Evolutionary conservation across 345 rosid species (phyloP), one percentile per base, ranked within the genome.

Genomic region (Rhizophora apiculata): DNA sequence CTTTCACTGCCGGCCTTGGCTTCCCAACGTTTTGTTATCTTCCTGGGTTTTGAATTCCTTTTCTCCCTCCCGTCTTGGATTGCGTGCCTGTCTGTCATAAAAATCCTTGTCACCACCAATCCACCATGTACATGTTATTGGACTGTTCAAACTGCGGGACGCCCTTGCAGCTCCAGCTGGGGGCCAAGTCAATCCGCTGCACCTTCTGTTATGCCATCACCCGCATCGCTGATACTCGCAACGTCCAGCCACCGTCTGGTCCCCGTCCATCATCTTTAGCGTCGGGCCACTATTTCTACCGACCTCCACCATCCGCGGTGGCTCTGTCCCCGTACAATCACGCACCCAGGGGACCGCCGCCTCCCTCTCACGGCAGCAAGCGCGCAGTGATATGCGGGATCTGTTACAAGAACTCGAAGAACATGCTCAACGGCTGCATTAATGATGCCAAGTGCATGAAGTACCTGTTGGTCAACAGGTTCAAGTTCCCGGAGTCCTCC

Each of bases 361-460:
- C 92, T 0, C 39, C 84, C 0, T 73, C 78, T 16, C 84, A 82
- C 22, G 92, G 97, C 39, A 39, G 71, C 60, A 93, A 88, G 85
- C 86, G 92, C 13, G 98, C 98, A 8, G 85, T 93, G 70, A 85
- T 93, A 19, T 82, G 91, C 8, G 97, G 91, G 39, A 78, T 93
- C 1, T 76, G 93, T 22, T 93, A 91, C 63, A 84, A 58, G 85
- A 46, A 79, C 55, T 72, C 94, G 4, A 30, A 29, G 18, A 51
- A 81, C 60, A 92, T 91, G 78, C 85, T 93, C 27, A 88, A 88
- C 68, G 98, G 98, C 16, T 93, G 98, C 75, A 56, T 91, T 57
- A 91, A 91, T 69, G 96, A 93, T 61, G 95, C 93, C 48, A 89
- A 68, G 21, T 93, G 90, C 73, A 93, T 93, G 94, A 91, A 93